Evolutionary conservation across 805 yeast genomes (phyloP).

Genomic region (Monosporozyma aerobia): DNA sequence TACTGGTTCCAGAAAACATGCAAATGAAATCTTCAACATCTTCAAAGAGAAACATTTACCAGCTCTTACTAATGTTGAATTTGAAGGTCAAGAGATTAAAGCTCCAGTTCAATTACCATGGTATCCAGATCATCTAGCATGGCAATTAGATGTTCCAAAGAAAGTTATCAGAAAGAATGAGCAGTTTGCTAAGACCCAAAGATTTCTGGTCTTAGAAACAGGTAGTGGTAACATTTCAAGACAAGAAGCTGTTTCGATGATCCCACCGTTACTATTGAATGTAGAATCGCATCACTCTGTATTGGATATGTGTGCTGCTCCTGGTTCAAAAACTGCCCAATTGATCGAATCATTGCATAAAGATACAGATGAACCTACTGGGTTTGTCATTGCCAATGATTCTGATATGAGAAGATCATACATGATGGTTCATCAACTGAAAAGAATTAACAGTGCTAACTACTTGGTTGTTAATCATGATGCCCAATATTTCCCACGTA

Average conservation of each 20-base stretch:
- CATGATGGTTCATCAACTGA: conserved; percentile 95
- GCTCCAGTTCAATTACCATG: conserved; percentile 72
- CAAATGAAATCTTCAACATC: conserved; percentile 62
- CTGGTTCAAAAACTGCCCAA: conserved; percentile 97
- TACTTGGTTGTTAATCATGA: conserved; percentile 92
- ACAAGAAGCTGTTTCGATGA: conserved; percentile 97
- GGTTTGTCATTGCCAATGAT: conserved; percentile 92
- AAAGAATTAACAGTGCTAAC: conserved; percentile 87
- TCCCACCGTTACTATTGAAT: conserved; percentile 87
- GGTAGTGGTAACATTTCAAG: conserved; percentile 94
- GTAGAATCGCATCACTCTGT: conserved; percentile 86
- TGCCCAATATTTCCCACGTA: conserved; percentile 88
- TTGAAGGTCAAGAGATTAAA: conserved; percentile 60
- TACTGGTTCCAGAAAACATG: conserved; percentile 83
- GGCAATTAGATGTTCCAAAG: conserved; percentile 90
- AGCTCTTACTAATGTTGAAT: conserved; percentile 51
- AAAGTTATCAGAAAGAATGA: conserved; percentile 83
- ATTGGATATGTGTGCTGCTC: conserved; percentile 97
- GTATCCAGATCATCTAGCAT: conserved; percentile 82
- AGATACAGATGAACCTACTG: conserved; percentile 56
- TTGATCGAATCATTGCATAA: conserved; percentile 82
- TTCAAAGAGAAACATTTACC: conserved; percentile 71
- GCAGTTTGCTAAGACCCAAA: conserved; percentile 75
- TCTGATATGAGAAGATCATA: conserved; percentile 92
- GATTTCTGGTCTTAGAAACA: conserved; percentile 86